phyloP scores from a whole-genome alignment of 106 monocot species.

The Gastrodia elata region DNA sequence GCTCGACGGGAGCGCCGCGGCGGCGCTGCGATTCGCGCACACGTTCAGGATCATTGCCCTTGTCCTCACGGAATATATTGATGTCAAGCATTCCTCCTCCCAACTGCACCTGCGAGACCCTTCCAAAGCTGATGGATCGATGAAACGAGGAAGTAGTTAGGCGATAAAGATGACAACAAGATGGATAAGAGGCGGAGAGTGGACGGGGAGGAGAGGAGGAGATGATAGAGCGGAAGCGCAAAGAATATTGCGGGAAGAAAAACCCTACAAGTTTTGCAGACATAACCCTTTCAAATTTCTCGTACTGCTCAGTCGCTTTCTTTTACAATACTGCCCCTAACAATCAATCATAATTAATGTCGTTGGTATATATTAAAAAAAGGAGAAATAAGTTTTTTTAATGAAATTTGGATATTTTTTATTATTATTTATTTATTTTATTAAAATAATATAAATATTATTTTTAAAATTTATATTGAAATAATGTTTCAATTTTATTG shows the following conservation, averaged over 20 bases:
- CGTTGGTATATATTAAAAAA: too few species aligned
- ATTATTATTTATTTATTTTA: neutral
- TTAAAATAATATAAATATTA: neutral
- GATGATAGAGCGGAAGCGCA: neutral
- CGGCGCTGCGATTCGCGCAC: conserved; percentile 93
- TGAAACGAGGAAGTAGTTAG: neutral
- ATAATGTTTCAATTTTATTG: too few species aligned
- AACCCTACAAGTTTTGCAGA: neutral
- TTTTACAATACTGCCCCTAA: neutral
- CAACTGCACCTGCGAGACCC: neutral
- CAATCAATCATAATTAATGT: neutral
- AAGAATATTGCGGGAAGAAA: neutral
- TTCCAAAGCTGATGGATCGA: neutral
- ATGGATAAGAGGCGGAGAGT: neutral
- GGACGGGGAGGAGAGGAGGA: neutral
- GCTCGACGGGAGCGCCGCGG: conserved; percentile 65
- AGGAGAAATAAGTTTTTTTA: too few species aligned
- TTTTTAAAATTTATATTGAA: too few species aligned
- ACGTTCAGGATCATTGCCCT: conserved; percentile 60
- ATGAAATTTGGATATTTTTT: neutral
- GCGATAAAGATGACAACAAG: too few species aligned
- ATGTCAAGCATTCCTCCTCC: conserved; percentile 68
- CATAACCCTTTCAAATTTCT: neutral
- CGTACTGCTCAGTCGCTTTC: neutral
- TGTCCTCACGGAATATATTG: conserved; percentile 68